Base-by-base conservation (phyloP, 768 basidiomycete genomes). In the Crassisporium funariophilum region DNA sequence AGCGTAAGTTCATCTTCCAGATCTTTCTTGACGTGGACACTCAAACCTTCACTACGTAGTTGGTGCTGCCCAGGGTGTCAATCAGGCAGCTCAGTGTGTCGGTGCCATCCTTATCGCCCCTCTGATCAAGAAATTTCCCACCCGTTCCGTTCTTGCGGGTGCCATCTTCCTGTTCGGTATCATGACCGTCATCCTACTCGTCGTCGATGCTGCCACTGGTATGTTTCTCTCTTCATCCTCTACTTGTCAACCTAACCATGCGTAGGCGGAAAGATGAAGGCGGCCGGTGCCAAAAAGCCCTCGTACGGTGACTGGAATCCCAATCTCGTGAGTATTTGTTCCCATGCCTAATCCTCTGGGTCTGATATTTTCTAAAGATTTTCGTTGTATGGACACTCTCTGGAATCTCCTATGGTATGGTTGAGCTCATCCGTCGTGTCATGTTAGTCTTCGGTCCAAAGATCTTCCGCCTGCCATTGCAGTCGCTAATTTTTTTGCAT, bases 71-170 rank as follows among this genome's bases (percentile, higher is more conserved):
- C 56, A 60, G 42, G 65, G 66, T 16, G 29, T 68, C 23, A 65
- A 68, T 41, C 64, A 66, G 31, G 66, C 66, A 7, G 65, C 65
- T 6, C 66, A 68, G 38, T 68, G 66, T 46, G 61, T 68, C 13
- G 65, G 66, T 35, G 63, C 66, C 19, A 68, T 68, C 41, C 53
- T 68, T 21, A 65, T 68, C 35, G 66, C 66, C 4, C 66, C 66
- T 6, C 42, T 66, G 6, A 58, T 66, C 46, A 64, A 60, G 51
- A 49, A 47, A 19, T 66, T 59, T 52, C 66, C 66, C 4, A 66
- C 65, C 7, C 63, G 66, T 24, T 58, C 61, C 8, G 63, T 68
- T 4, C 52, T 68, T 8, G 31, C 65, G 6, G 40, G 44, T 3
- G 58, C 59, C 9, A 64, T 66, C 23, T 38, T 63, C 25, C 16